phyloP scores from a whole-genome alignment of 2,329 filamentous ascomycete species.

The Fusarium secorum region DNA sequence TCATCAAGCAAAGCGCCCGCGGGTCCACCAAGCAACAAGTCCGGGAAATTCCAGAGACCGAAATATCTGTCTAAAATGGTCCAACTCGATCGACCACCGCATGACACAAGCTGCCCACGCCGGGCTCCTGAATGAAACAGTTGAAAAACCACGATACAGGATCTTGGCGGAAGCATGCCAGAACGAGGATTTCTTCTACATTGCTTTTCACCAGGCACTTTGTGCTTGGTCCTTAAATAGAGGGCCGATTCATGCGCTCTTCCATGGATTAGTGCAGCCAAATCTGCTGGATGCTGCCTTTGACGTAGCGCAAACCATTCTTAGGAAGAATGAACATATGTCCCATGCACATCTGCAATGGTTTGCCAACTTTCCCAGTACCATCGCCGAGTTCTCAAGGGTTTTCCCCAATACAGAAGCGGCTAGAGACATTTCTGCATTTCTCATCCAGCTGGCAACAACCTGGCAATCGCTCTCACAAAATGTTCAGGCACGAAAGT shows the following conservation, averaged over 20 bases:
- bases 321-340: slow-evolving; percentile 39
- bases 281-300: slow-evolving; percentile 37
- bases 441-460: slow-evolving; percentile 35
- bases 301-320: slow-evolving; percentile 19
- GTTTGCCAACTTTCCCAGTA: slow-evolving; percentile 43
- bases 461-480: slow-evolving; percentile 34
- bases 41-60: neutral
- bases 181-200: slow-evolving; percentile 66
- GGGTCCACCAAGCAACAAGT: slow-evolving; percentile 1
- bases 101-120: slow-evolving; percentile 31
- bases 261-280: slow-evolving; percentile 13
- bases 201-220: slow-evolving; percentile 71
- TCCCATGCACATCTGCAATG: slow-evolving; percentile 37
- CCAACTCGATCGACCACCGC: slow-evolving; percentile 17
- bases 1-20: slow-evolving; percentile 25
- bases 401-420: neutral
- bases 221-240: slow-evolving; percentile 60
- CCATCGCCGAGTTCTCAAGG: slow-evolving; percentile 14
- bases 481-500: slow-evolving; percentile 27
- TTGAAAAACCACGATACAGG: slow-evolving; percentile 59
- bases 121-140: slow-evolving; percentile 34
- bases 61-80: slow-evolving; percentile 12
- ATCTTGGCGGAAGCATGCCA: slow-evolving; percentile 66
- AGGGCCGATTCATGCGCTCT: slow-evolving; percentile 46
- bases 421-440: slow-evolving; percentile 28